Percentiles rank a stretch among this genome's conserved stretches.
Conservation (phyloP, 1,284 basidiomycete genomes). For the Malassezia furfur region DNA sequence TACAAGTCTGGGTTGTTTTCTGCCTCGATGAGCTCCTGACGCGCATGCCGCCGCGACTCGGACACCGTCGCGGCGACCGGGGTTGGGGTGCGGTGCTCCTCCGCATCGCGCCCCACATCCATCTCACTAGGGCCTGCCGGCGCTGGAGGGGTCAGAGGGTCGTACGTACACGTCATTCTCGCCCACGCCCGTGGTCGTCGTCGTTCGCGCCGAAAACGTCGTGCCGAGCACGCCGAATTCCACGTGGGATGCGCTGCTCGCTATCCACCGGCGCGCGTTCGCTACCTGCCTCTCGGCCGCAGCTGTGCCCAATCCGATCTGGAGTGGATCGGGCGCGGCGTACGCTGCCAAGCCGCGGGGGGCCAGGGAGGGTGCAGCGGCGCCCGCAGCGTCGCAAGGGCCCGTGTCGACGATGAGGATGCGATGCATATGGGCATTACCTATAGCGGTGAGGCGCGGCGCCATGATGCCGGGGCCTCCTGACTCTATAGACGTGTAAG, state of each 20-base stretch:
- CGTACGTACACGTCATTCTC: background rate
- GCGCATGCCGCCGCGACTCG: background rate
- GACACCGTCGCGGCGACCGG: too few relatives aligned
- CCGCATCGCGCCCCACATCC: background rate
- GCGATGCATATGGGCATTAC: too few relatives aligned
- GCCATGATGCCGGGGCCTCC: too few relatives aligned
- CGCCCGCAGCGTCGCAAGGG: too few relatives aligned
- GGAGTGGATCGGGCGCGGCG: background rate
- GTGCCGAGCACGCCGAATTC: background rate
- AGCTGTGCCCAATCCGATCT: slow-evolving; percentile 1
- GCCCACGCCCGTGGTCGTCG: background rate
- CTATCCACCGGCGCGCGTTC: slow-evolving; percentile 8
- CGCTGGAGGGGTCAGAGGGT: background rate
- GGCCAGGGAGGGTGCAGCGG: too few relatives aligned
- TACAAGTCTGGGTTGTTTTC: slow-evolving; percentile 19
- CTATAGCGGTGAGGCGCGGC: too few relatives aligned
- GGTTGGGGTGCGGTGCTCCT: too few relatives aligned
- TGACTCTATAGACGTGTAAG: too few relatives aligned
- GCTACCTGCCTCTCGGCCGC: slow-evolving; percentile 7
- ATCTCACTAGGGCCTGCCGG: background rate
- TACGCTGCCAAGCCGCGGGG: too few relatives aligned
- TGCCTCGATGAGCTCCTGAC: slow-evolving; percentile 10
- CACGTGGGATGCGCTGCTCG: slow-evolving; percentile 9
- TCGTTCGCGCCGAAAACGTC: background rate
- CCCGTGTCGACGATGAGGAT: too few relatives aligned